These are phyloP conservation scores for Epichloe uncinata DNA, from an alignment of 2,329 filamentous ascomycete species.

Conservation along the genomic window DNA sequence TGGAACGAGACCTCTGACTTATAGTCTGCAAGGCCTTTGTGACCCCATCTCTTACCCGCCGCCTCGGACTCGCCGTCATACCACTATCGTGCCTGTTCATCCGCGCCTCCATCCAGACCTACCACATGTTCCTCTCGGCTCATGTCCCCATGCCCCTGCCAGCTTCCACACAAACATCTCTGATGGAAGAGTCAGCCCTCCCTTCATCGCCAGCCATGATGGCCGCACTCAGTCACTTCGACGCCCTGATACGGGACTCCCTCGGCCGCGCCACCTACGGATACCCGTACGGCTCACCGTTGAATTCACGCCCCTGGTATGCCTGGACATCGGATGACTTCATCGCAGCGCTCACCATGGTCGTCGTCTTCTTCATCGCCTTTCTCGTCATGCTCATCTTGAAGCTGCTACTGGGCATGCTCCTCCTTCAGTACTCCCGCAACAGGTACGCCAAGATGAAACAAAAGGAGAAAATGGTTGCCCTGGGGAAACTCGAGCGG, in stretches of 20 bases:
- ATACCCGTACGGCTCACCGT: constrained; percentile 29
- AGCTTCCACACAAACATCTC: constrained; percentile 50
- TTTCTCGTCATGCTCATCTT: constrained; percentile 76
- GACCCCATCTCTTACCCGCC: constrained; percentile 77
- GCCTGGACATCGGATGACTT: constrained; percentile 56
- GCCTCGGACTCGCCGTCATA: constrained; percentile 81
- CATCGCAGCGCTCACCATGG: constrained; percentile 68
- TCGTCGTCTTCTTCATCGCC: constrained; percentile 69
- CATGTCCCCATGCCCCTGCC: constrained; percentile 64
- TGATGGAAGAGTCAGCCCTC: constrained; percentile 48
- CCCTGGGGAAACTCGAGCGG: constrained; percentile 32
- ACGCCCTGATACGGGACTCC: constrained; percentile 60
- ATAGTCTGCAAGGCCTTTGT: constrained; percentile 56
- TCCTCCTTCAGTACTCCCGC: constrained; percentile 65
- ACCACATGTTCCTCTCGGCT: constrained; percentile 92
- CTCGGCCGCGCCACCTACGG: constrained; percentile 62
- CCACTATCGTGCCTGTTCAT: constrained; percentile 93
- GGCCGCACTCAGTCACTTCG: constrained; percentile 66
- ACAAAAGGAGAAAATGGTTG: constrained; percentile 42
- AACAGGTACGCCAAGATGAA: constrained; percentile 75
- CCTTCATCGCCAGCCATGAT: constrained; percentile 61
- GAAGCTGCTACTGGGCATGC: constrained; percentile 82
- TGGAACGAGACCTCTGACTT: not conserved
- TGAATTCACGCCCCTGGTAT: constrained; percentile 31
- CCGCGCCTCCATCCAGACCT: constrained; percentile 85